phyloP scores from a whole-genome alignment of 192 early-diverging fungal genomes.

The Nowakowskiella sp. region DNA sequence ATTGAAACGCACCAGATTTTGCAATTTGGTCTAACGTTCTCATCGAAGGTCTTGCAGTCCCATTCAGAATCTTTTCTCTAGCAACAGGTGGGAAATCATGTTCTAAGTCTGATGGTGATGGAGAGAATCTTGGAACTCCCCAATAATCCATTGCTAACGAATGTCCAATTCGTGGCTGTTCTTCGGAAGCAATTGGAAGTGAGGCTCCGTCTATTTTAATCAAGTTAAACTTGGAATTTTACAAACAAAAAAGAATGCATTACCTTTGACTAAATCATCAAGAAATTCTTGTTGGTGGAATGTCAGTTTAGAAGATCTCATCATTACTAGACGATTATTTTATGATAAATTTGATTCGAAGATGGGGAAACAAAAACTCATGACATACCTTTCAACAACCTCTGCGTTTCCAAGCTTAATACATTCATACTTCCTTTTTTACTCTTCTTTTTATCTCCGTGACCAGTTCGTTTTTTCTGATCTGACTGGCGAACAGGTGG shows the following conservation, averaged over 20 bases:
- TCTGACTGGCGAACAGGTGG: too few relatives aligned
- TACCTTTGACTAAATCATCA: conserved; percentile 21
- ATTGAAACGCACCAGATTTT: conserved; percentile 24
- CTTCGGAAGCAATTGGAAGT: not conserved
- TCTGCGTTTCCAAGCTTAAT: conserved; percentile 26
- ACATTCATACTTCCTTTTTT: too few relatives aligned
- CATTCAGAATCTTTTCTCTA: not conserved
- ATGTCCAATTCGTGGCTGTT: conserved; percentile 7
- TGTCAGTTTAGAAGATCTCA: conserved; percentile 38
- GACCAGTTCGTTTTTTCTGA: too few relatives aligned
- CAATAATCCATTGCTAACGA: conserved; percentile 16
- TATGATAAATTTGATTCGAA: not conserved
- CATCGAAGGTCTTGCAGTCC: conserved; percentile 15
- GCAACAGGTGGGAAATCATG: not conserved
- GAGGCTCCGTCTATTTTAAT: too few relatives aligned
- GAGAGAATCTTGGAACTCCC: conserved; percentile 7
- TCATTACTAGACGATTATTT: conserved; percentile 28
- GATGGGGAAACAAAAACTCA: conserved; percentile 2
- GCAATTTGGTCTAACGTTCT: conserved; percentile 24
- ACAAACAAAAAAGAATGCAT: not conserved
- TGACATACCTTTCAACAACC: conserved; percentile 32
- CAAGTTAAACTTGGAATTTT: not conserved
- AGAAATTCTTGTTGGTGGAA: conserved; percentile 29
- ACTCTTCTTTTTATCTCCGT: too few relatives aligned
- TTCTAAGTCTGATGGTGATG: not conserved